Conservation (phyloP, 306 rosid genomes). For the Vigna mungo region DNA sequence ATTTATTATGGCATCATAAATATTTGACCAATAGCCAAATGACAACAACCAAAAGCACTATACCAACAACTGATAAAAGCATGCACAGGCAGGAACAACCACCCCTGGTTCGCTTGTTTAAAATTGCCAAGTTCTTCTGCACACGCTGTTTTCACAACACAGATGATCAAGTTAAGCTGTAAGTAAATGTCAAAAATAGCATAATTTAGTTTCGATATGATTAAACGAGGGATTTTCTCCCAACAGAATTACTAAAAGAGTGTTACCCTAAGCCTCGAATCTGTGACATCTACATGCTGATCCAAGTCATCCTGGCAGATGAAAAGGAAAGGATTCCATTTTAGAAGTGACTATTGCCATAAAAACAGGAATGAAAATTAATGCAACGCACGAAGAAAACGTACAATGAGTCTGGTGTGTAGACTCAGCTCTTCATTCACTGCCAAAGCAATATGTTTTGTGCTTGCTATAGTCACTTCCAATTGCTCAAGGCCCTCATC, state of each 20-base stretch:
- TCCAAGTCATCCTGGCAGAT: slow-evolving; percentile 92
- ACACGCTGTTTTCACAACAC: slow-evolving; percentile 78
- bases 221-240: slow-evolving; percentile 22
- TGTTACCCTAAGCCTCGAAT: slow-evolving; percentile 87
- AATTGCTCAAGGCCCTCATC: slow-evolving; percentile 94
- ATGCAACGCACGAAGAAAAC: slow-evolving; percentile 37
- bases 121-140: slow-evolving; percentile 85
- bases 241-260: slow-evolving; percentile 33
- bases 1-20: slow-evolving; percentile 54
- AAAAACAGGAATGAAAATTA: slow-evolving; percentile 8
- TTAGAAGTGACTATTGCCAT: slow-evolving; percentile 17
- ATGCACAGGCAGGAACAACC: slow-evolving; percentile 93
- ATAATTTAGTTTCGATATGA: neutral
- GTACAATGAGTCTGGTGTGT: slow-evolving; percentile 92
- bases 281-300: slow-evolving; percentile 85
- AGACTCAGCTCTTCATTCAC: slow-evolving; percentile 94
- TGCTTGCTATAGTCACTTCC: slow-evolving; percentile 89
- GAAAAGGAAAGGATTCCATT: slow-evolving; percentile 20
- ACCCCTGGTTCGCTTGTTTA: slow-evolving; percentile 86
- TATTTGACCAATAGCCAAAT: slow-evolving; percentile 74
- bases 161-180: slow-evolving; percentile 29
- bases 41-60: slow-evolving; percentile 70
- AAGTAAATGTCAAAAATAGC: neutral
- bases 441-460: slow-evolving; percentile 97
- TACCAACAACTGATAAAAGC: slow-evolving; percentile 80